Conservation (phyloP, 257 asterid genomes). For the Lithospermum erythrorhizon region DNA sequence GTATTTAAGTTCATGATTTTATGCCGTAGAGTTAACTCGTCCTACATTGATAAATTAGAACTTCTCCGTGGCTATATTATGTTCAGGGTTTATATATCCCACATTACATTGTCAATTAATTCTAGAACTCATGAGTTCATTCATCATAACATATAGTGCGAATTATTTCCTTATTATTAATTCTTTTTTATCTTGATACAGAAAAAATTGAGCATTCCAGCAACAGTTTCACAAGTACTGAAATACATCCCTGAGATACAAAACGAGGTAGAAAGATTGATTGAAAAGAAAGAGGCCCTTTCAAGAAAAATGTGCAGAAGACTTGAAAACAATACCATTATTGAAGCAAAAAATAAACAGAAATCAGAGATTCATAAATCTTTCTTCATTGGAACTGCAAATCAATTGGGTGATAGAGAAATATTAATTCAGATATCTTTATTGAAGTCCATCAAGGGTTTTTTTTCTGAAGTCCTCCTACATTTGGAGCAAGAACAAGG, state of each 20-base stretch:
- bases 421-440: slow-evolving; percentile 7
- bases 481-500: slow-evolving; percentile 11
- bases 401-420: slow-evolving; percentile 5
- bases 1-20: too few species aligned
- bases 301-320: slow-evolving; percentile 1
- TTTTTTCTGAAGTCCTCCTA: slow-evolving; percentile 8
- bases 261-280: slow-evolving; percentile 13
- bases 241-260: slow-evolving; percentile 17
- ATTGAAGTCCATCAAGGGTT: slow-evolving; percentile 6
- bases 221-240: slow-evolving; percentile 6
- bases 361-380: background rate
- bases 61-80: too few species aligned
- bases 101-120: too few species aligned
- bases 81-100: too few species aligned
- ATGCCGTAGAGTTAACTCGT: too few species aligned
- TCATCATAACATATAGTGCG: too few species aligned
- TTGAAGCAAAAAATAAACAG: background rate
- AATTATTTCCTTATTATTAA: too few species aligned
- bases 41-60: too few species aligned
- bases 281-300: slow-evolving; percentile 11
- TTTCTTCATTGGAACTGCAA: slow-evolving; percentile 3
- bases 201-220: slow-evolving; percentile 14
- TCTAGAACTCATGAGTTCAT: too few species aligned
- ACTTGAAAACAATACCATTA: background rate
- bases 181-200: background rate